Base-by-base conservation (phyloP, 2,329 filamentous ascomycete species). In the Calonectria ilicicola region DNA sequence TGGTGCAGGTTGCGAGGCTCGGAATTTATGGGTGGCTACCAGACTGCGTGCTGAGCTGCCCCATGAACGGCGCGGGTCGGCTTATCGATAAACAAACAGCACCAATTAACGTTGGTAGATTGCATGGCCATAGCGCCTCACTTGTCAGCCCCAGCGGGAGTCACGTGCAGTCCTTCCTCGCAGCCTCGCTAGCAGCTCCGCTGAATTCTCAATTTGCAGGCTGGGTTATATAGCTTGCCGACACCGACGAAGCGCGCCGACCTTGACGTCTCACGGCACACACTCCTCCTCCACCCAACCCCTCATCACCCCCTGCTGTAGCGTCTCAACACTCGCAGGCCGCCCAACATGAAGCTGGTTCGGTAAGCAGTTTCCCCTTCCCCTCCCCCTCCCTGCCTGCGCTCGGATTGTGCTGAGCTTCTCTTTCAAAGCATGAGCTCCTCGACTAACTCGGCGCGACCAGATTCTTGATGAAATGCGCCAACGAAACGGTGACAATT, bases 381-480 rank as follows among this genome's bases (percentile, higher is more conserved):
- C 56, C 29, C 62, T 27, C 19, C 32, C 32, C 9, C 29, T 32
- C 56, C 32, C 65, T 65, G 64, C 47, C 49, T 74, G 70, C 72
- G 70, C 70, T 69, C 74, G 69, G 58, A 72, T 72, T 67, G 65
- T 75, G 75, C 74, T 77, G 73, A 77, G 76, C 76, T 74, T 72
- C 60, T 73, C 63, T 14, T 67, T 65, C 65, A 56, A 73, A 77
- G 64, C 58, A 75, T 56, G 73, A 75, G 74, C 69, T 75, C 68
- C 60, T 67, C 53, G 67, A 74, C 81, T 82, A 77, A 82, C 78
- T 65, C 53, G 71, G 17, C 64, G 73, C 76, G 67, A 74, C 72
- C 85, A 98, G 97, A 85, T 99, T 99, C 86, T 89, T 99, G 80
- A 98, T 98, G 96, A 99, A 99, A 90, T 98, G 96, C 86, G 93